Conservation (phyloP, 345 rosid genomes). For the Cochlearia excelsa region DNA sequence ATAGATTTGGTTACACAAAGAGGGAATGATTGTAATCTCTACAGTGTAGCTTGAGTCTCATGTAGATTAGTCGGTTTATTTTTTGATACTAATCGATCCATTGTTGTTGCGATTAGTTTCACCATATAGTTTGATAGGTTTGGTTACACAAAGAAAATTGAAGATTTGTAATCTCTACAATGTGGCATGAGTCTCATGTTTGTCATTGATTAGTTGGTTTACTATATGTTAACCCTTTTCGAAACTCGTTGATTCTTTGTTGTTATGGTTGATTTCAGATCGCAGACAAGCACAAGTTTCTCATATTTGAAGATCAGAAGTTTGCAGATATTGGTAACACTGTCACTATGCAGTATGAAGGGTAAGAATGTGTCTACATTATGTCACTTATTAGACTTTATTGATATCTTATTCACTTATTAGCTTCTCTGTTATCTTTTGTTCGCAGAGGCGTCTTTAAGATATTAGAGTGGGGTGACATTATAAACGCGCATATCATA, state of each 20-base stretch:
- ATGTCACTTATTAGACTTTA: neutral
- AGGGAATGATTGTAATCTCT: too few species aligned
- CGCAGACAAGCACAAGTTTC: slow-evolving; percentile 81
- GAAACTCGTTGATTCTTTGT: neutral
- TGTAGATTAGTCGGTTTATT: too few species aligned
- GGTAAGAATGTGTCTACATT: slow-evolving; percentile 39
- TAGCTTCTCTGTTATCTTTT: neutral
- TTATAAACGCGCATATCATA: slow-evolving; percentile 80
- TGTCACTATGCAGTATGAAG: slow-evolving; percentile 97
- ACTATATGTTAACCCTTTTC: too few species aligned
- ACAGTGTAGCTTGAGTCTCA: too few species aligned
- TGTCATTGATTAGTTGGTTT: too few species aligned
- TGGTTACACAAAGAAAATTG: too few species aligned
- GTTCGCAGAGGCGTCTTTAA: slow-evolving; percentile 69
- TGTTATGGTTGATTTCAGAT: slow-evolving; percentile 42
- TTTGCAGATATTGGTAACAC: slow-evolving; percentile 99
- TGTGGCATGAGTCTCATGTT: too few species aligned
- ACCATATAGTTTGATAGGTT: too few species aligned
- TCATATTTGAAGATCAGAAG: slow-evolving; percentile 94
- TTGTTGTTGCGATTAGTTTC: too few species aligned
- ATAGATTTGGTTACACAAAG: neutral
- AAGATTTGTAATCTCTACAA: too few species aligned
- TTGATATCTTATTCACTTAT: neutral
- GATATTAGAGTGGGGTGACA: slow-evolving; percentile 95
- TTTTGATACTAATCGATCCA: too few species aligned